Base-by-base conservation (phyloP, 495 filamentous ascomycete genomes). In the Trichoderma erinaceum region DNA sequence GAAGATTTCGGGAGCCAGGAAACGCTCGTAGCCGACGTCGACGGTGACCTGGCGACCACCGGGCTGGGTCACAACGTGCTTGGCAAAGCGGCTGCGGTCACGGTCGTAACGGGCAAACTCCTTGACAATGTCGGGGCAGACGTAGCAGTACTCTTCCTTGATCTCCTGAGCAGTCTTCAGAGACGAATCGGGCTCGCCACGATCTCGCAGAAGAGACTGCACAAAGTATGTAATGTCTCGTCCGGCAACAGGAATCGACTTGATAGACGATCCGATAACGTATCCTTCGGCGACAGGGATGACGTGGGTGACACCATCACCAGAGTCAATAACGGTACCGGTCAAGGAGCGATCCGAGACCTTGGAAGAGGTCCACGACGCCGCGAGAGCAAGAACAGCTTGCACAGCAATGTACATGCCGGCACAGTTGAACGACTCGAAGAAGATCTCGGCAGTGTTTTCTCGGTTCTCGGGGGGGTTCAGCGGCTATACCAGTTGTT, bases 391-490 rank as follows among this genome's bases (percentile, higher is more conserved):
- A 65, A 99, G 88, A 25, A 99, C 95, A 16, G 95, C 95, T 80
- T 99, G 95, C 12, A 99, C 95, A 52, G 96, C 95, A 73, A 99
- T 99, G 80, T 99, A 99, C 48, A 99, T 89, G 78, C 95, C 95
- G 67, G 95, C 93, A 80, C 95, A 98, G 78, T 99, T 99, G 83
- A 98, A 99, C 21, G 94, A 97, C 75, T 99, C 95, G 81, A 99
- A 99, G 90, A 99, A 97, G 79, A 99, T 98, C 77, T 99, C 95
- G 77, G 95, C 95, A 25, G 95, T 98, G 78, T 97, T 97, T 78
- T 99, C 95, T 71, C 95, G 93, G 79, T 97, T 97, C 82, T 99
- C 95, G 23, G 95, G 95, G 32, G 95, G 95, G 79, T 99, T 98
- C 69, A 98, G 85, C 68, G 95, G 96, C 92, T 97, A 4, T 29